Conservation (phyloP, 106 monocot species). For the Platanthera zijinensis region DNA sequence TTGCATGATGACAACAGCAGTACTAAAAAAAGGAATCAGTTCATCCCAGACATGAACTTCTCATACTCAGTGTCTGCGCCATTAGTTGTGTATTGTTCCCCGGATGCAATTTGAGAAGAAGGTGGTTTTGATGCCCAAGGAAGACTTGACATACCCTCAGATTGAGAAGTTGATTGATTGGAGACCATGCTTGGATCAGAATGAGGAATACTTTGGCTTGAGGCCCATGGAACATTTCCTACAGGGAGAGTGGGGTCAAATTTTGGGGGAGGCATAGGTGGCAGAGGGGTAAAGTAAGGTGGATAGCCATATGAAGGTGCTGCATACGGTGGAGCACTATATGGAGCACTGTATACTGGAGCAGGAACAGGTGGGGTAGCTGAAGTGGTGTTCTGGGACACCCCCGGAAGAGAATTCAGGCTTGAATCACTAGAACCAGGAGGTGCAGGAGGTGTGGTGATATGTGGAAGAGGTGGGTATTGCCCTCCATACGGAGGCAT, state of each 20-base stretch:
- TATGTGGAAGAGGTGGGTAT: slow-evolving; percentile 24
- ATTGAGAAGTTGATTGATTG: slow-evolving; percentile 4
- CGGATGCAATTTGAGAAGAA: slow-evolving; percentile 20
- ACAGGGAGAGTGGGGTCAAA: slow-evolving; percentile 15
- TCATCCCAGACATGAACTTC: slow-evolving; percentile 51
- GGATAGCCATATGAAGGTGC: slow-evolving; percentile 25
- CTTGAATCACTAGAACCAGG: slow-evolving; percentile 36
- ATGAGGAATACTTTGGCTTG: neutral
- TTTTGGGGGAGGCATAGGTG: slow-evolving; percentile 22
- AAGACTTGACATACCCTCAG: slow-evolving; percentile 15
- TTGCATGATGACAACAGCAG: slow-evolving; percentile 4
- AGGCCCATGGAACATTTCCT: slow-evolving; percentile 26
- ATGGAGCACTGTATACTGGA: slow-evolving; percentile 19
- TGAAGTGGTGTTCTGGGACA: slow-evolving; percentile 16
- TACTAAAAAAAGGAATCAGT: slow-evolving; percentile 20
- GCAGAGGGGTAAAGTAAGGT: slow-evolving; percentile 24
- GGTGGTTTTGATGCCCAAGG: slow-evolving; percentile 18
- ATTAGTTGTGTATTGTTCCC: slow-evolving; percentile 18
- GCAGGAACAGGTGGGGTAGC: slow-evolving; percentile 13
- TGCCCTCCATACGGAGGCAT: slow-evolving; percentile 25
- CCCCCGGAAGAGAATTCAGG: slow-evolving; percentile 35
- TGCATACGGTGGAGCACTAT: slow-evolving; percentile 31
- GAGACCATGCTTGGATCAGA: slow-evolving; percentile 1
- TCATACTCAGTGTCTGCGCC: slow-evolving; percentile 53
- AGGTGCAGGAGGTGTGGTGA: slow-evolving; percentile 23